Base-by-base conservation (phyloP, 805 yeast genomes). In the Kazachstania martiniae region DNA sequence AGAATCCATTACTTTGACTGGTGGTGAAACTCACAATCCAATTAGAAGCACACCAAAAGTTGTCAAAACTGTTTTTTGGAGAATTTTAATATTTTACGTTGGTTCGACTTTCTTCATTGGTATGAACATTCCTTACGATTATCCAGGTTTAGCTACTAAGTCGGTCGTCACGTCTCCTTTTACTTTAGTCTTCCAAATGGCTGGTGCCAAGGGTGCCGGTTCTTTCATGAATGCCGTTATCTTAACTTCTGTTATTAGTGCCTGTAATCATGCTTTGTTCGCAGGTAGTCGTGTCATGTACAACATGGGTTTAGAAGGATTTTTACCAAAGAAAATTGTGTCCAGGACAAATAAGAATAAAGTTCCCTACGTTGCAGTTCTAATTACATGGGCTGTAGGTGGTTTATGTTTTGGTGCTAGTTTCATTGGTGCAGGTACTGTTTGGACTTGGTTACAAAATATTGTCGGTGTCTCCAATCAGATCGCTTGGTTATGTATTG, bases 371-470 rank as follows among this genome's bases (percentile, higher is more conserved):
- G 67, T 68, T 13, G 69, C 72, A 0, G 72, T 69, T 1, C 28
- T 60, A 2, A 45, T 62, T 19, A 72, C 79, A 17, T 70, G 74
- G 69, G 44, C 65, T 3, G 57, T 65, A 21, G 72, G 77, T 27
- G 77, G 76, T 0, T 54, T 72, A 28, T 72, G 77, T 47, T 74
- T 74, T 44, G 80, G 74, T 2, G 66, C 77, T 4, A 70, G 76
- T 1, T 69, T 68, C 41, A 62, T 68, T 35, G 70, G 71, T 15
- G 66, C 72, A 1, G 74, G 74, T 27, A 56, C 59, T n/a, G 52
- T 70, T 25, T 70, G 74, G 74, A 40, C 59, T 12, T 69, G 74
- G 73, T 51, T 69, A 35, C 74, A 67, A 53, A 56, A 64, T 35
- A 59, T 68, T 33, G 73, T 68, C 33, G 74, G 72, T 43, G 69